Evolutionary conservation across 805 yeast genomes (phyloP), one percentile per base, ranked within the genome.

Genomic region (Pichia cabralensis): DNA sequence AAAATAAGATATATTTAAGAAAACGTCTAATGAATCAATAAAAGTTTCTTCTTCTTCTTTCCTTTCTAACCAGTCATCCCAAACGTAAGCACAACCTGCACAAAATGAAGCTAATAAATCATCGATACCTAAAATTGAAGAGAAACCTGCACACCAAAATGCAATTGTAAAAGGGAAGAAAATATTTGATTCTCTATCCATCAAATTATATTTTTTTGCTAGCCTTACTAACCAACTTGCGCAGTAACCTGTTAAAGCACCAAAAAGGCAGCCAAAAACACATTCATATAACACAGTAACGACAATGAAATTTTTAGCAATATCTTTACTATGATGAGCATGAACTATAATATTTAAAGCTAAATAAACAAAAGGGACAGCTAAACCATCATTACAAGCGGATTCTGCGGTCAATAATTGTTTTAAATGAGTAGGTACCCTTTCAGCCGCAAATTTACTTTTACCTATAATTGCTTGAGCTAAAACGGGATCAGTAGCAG

Each of bases 401-500:
- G 82, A 72, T 47, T 78, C 86, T 0, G 82, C 81, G n/a, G 76
- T 62, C 28, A 78, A 56, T 35, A 78, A 56, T 42, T 74, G 64
- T 40, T 80, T 57, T 36, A 78, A 59, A 41, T 70, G 73, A 16
- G 70, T 71, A 3, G 77, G 72, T 19, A 78, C 79, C 39, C 71
- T 56, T 45, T 70, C 69, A 12, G 12, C 4, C 10, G 82, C 80
- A 50, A 77, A 78, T 43, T 69, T 70, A 26, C 84, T 82, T 39
- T 74, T 73, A 55, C 78, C 77, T 15, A 78, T 82, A 27, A 76
- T 75, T 3, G 81, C 80, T 23, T 79, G 78, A 3, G 80, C 75
- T 49, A 76, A 61, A 22, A 78, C 80, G 3, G 85, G 86, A 50
- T 78, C 86, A 0, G 86, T 78, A 6, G 85, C 84, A 0, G 86